Evolutionary conservation across 306 rosid species (phyloP).

Genomic region (Abrus pulchellus): DNA sequence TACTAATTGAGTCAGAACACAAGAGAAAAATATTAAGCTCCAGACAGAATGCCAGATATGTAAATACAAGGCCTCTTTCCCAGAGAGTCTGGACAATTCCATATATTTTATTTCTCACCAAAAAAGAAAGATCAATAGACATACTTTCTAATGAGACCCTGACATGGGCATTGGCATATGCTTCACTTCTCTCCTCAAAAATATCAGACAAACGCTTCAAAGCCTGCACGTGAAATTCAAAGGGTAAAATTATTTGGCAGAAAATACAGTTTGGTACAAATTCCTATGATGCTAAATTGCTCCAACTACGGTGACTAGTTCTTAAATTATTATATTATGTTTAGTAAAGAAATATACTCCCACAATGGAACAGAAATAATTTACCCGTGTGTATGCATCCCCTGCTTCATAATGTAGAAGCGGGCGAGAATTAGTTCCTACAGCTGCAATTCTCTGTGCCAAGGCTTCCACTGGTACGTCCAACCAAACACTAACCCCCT

Average conservation of each 20-base stretch:
- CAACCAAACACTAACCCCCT: constrained; percentile 90
- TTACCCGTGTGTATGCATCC: constrained; percentile 80
- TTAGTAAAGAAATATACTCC: background rate
- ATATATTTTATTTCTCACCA: constrained; percentile 22
- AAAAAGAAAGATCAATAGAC: constrained; percentile 38
- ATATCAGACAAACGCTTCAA: constrained; percentile 71
- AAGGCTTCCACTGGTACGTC: constrained; percentile 95
- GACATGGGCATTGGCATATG: constrained; percentile 85
- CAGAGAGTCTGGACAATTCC: constrained; percentile 8
- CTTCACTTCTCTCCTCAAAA: constrained; percentile 79
- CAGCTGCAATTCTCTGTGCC: constrained; percentile 90
- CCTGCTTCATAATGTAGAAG: constrained; percentile 85
- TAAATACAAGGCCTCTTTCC: constrained; percentile 27
- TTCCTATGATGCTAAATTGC: background rate
- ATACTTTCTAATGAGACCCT: constrained; percentile 87
- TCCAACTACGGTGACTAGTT: background rate
- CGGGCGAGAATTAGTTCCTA: constrained; percentile 91
- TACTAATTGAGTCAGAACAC: background rate
- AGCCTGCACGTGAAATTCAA: constrained; percentile 67
- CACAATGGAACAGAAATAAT: constrained; percentile 40
- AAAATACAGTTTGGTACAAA: constrained; percentile 23
- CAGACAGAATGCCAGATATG: constrained; percentile 9
- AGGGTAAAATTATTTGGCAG: constrained; percentile 29
- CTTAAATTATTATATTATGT: background rate
- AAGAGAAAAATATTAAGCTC: background rate